A percentile compares a stretch with the other conserved stretches of the same genome.
Evolutionary conservation across 495 filamentous ascomycete species (phyloP).

Genomic region (Aspergillus diversus): DNA sequence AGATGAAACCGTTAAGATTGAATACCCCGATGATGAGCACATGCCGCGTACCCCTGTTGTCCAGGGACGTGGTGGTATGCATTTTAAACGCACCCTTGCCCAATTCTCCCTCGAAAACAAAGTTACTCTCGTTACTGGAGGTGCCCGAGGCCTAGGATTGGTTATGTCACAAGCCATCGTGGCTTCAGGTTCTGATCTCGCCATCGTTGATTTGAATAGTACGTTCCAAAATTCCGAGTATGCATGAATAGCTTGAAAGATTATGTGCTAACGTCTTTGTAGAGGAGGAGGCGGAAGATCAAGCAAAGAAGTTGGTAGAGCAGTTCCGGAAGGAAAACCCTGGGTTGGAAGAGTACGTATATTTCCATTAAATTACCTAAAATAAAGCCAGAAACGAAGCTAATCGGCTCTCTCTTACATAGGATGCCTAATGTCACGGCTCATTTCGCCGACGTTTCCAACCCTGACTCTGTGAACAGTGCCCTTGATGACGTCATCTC

Average conservation of each 20-base stretch:
- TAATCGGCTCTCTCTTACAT: constrained; percentile 1
- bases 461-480: constrained; percentile 71
- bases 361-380: neutral
- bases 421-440: constrained; percentile 83
- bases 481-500: constrained; percentile 70
- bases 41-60: constrained; percentile 69
- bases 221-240: constrained; percentile 33
- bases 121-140: constrained; percentile 81
- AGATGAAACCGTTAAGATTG: constrained; percentile 72
- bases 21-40: constrained; percentile 72
- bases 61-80: constrained; percentile 69
- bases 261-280: constrained; percentile 10
- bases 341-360: constrained; percentile 64
- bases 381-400: neutral
- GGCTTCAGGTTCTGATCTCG: constrained; percentile 82
- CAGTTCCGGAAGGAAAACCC: constrained; percentile 79
- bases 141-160: constrained; percentile 81
- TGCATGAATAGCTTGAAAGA: too few relatives aligned
- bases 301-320: constrained; percentile 71
- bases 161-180: constrained; percentile 92
- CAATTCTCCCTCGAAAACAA: constrained; percentile 80
- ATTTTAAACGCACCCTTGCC: constrained; percentile 71
- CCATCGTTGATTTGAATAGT: constrained; percentile 94
- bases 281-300: constrained; percentile 84
- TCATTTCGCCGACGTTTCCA: constrained; percentile 85